These are phyloP conservation scores for Fusarium fracticaudum DNA, from an alignment of 2,329 filamentous ascomycete species.

Conservation along the genomic window DNA sequence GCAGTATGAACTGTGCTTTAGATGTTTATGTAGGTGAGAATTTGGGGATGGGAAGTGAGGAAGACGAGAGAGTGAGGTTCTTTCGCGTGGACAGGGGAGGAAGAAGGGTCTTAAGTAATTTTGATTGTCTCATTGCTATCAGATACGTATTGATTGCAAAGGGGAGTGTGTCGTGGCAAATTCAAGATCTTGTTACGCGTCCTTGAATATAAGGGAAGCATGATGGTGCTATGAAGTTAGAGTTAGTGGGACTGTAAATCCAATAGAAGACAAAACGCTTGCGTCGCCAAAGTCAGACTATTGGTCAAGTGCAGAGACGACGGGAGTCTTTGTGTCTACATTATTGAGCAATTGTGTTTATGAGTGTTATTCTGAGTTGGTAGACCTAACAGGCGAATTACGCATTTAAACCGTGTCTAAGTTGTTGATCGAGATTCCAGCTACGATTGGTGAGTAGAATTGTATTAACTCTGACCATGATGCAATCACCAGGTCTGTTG, in stretches of 20 bases:
- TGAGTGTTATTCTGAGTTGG: too few relatives aligned
- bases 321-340: background rate
- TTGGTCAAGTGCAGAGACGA: accelerated
- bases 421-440: too few relatives aligned
- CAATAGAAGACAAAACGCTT: too few relatives aligned
- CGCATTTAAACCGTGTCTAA: too few relatives aligned
- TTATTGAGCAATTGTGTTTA: too few relatives aligned
- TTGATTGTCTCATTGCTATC: accelerated
- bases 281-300: too few relatives aligned
- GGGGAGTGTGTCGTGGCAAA: too few relatives aligned
- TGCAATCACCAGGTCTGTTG: too few relatives aligned
- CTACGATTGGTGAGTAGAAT: too few relatives aligned
- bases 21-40: background rate
- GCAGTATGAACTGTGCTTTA: accelerated
- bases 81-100: background rate
- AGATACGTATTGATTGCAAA: accelerated
- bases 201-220: background rate
- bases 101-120: background rate
- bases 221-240: accelerated
- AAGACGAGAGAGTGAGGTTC: accelerated
- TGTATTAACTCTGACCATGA: too few relatives aligned
- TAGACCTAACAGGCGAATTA: too few relatives aligned
- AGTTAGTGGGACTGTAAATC: too few relatives aligned
- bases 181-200: background rate
- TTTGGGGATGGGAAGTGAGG: background rate